These are phyloP conservation scores for Stylosanthes scabra DNA, from an alignment of 331 rosid genomes.

Conservation along the genomic window DNA sequence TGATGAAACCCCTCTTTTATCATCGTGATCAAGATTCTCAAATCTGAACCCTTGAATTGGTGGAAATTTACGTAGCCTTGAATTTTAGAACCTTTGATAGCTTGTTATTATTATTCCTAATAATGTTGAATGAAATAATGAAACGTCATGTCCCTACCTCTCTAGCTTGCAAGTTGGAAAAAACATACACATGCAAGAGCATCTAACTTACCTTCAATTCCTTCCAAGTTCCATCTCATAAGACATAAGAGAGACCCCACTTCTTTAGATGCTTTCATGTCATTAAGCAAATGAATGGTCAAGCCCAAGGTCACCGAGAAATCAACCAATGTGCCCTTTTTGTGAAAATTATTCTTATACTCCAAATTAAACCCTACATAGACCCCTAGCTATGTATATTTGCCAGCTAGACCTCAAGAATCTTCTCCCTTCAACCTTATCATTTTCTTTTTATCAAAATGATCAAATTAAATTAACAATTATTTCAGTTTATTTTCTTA, in stretches of 20 bases:
- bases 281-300: constrained; percentile 49
- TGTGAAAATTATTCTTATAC: constrained; percentile 36
- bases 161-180: constrained; percentile 6
- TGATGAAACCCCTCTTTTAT: not conserved
- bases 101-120: not conserved
- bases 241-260: constrained; percentile 26
- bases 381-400: constrained; percentile 14
- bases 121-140: not conserved
- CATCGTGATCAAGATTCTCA: constrained; percentile 12
- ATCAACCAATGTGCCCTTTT: constrained; percentile 27
- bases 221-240: constrained; percentile 8
- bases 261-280: constrained; percentile 36
- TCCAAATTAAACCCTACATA: not conserved
- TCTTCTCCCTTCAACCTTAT: not conserved
- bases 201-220: not conserved
- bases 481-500: too few species aligned
- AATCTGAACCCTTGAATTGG: not conserved
- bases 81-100: constrained; percentile 5
- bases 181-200: not conserved
- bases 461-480: too few species aligned
- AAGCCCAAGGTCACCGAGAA: constrained; percentile 36
- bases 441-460: too few species aligned
- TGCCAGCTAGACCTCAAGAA: constrained; percentile 12
- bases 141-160: not conserved
- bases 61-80: not conserved